These are phyloP conservation scores for Sporothrix humicola DNA, from an alignment of 2,329 filamentous ascomycete genomes.

Conservation along the genomic window DNA sequence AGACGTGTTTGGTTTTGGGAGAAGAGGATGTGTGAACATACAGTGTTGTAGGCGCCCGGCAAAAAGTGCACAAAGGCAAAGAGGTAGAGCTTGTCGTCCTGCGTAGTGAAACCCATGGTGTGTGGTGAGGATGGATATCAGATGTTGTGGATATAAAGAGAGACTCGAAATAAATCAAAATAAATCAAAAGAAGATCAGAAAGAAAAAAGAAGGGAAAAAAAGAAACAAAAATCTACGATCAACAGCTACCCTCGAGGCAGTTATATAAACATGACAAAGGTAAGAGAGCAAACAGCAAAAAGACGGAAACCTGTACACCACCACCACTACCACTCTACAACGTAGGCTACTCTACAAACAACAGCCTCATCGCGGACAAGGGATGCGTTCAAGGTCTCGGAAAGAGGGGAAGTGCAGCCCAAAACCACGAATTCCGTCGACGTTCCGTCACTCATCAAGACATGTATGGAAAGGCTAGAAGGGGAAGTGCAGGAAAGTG, in stretches of 20 bases:
- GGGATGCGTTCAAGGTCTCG: neutral
- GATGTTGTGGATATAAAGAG: neutral
- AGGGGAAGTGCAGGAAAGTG: neutral
- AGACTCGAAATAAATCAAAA: too few relatives aligned
- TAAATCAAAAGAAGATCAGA: neutral
- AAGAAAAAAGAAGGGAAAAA: neutral
- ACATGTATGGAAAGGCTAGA: neutral
- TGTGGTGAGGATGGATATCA: neutral
- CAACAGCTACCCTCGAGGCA: neutral
- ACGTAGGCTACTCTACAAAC: neutral
- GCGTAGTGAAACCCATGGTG: slow-evolving; percentile 27
- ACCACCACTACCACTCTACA: neutral
- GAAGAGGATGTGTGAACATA: slow-evolving; percentile 34
- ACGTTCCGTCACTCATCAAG: neutral
- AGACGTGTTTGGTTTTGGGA: too few relatives aligned
- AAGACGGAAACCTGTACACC: neutral
- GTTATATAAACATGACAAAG: slow-evolving; percentile 3
- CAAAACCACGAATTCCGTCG: neutral
- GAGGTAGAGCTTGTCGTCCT: slow-evolving; percentile 37
- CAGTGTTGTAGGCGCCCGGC: slow-evolving; percentile 45
- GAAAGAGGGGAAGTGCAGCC: slow-evolving; percentile 19
- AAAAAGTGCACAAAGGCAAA: slow-evolving; percentile 46
- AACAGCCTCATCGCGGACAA: neutral
- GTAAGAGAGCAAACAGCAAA: neutral
- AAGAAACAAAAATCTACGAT: neutral